phyloP scores from a whole-genome alignment of 345 rosid species.

The Barbarea vulgaris region DNA sequence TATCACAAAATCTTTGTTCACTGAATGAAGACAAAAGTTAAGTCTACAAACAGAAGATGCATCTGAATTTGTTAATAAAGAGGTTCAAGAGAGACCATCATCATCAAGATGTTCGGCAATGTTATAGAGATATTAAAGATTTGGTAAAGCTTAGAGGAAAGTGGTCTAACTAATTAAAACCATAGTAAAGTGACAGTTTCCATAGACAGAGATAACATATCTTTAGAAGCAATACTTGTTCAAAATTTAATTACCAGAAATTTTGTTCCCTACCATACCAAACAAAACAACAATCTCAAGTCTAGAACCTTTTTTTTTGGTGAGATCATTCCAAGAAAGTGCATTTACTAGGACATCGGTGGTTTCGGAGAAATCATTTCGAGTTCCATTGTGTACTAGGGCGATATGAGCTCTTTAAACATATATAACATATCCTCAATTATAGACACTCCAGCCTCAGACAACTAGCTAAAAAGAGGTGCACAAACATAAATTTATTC shows the following conservation, averaged over 20 bases:
- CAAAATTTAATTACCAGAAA: not conserved
- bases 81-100: not conserved
- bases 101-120: not conserved
- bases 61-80: not conserved
- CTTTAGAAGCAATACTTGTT: not conserved
- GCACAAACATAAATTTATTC: not conserved
- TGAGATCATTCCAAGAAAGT: not conserved
- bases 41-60: conserved; percentile 2
- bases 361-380: not conserved
- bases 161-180: not conserved
- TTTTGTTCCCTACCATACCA: not conserved
- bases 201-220: not conserved
- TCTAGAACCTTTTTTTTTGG: not conserved
- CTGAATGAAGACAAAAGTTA: not conserved
- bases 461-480: not conserved
- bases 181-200: not conserved
- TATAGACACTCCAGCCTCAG: not conserved
- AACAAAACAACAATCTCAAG: conserved; percentile 10
- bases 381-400: not conserved
- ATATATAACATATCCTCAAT: not conserved
- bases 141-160: not conserved
- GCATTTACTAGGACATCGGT: not conserved
- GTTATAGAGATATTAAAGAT: not conserved
- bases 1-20: not conserved
- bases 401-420: not conserved